Evolutionary conservation across 176 grass and related monocot species (phyloP).

Genomic region (Rhynchospora tenuis): DNA sequence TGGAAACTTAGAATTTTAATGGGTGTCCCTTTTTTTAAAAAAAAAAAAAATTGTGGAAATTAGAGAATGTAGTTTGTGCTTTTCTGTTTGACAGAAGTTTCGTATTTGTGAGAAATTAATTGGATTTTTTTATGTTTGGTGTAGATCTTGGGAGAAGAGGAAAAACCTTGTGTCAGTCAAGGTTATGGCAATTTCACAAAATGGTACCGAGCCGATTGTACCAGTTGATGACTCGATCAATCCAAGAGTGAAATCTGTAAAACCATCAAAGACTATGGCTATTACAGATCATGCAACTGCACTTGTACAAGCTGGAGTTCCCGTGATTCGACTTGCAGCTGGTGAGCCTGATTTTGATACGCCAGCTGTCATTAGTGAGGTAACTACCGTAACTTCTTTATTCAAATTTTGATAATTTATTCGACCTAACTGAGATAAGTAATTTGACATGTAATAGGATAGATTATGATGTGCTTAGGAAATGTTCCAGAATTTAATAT

Average conservation of each 20-base stretch:
- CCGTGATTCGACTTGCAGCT: constrained; percentile 65
- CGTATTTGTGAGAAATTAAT: not conserved
- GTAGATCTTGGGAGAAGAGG: constrained; percentile 34
- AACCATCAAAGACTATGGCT: constrained; percentile 92
- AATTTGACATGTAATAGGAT: not conserved
- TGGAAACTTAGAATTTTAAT: not conserved
- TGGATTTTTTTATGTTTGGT: not conserved
- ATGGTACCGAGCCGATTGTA: constrained; percentile 15
- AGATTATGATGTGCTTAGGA: not conserved
- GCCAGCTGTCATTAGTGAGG: constrained; percentile 46
- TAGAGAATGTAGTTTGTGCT: not conserved
- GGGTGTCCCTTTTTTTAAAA: not conserved
- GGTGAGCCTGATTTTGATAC: constrained; percentile 76
- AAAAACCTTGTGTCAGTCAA: not conserved
- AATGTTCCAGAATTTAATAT: not conserved
- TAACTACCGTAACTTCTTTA: not conserved
- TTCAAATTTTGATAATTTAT: not conserved
- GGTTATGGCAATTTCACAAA: constrained; percentile 19
- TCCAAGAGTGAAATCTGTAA: constrained; percentile 68
- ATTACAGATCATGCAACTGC: constrained; percentile 86
- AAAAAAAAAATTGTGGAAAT: not conserved
- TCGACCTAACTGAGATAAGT: not conserved
- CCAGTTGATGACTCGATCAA: constrained; percentile 55
- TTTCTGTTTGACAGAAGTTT: not conserved
- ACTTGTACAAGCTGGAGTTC: constrained; percentile 69